Base-by-base conservation (phyloP, 768 basidiomycete species). In the Termitomyces sp. region DNA sequence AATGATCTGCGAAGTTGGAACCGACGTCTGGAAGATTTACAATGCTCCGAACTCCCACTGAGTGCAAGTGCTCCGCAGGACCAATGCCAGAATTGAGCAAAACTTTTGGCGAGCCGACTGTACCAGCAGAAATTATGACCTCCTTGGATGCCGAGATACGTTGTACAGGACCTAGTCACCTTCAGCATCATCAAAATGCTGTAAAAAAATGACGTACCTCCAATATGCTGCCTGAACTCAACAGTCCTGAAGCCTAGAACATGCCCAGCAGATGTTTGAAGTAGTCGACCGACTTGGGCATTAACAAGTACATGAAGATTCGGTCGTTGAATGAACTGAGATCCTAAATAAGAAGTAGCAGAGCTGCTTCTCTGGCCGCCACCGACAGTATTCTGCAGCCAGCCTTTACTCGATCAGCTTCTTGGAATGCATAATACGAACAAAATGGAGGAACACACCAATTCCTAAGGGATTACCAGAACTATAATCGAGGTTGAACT, bases 271-370 rank as follows among this genome's bases (percentile, higher is more conserved):
- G 5, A 62, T 52, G 64, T 62, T 21, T 57, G 42, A 8, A 67
- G 26, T 1, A 66, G 32, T 1, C 63, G 61, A 1, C 64, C 64
- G 5, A 64, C 68, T 35, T 61, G 58, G 24, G 63, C 54, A 42
- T 64, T 54, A n/a, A 65, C 54, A 14, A 74, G 50, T 26, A 74
- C 64, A 35, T 69, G 53, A 8, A 74, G 58, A 50, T 73, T 74
- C 3, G 62, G 50, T 0, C 71, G 65, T 3, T 50, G 52, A 8
- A 61, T 37, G 28, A 60, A 68, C 15, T 68, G 59, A 1, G 64
- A 60, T 0, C 62, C 65, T 17, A 73, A 56, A 56, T 73, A 72
- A 0, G 69, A 62, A 6, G 68, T 66, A 12, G 70, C 70, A 15
- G 70, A 62, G 51, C 66, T 70, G 45, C 66, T 66, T 34, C 69